phyloP scores from a whole-genome alignment of 495 filamentous ascomycete species.

The Daldinia loculata region DNA sequence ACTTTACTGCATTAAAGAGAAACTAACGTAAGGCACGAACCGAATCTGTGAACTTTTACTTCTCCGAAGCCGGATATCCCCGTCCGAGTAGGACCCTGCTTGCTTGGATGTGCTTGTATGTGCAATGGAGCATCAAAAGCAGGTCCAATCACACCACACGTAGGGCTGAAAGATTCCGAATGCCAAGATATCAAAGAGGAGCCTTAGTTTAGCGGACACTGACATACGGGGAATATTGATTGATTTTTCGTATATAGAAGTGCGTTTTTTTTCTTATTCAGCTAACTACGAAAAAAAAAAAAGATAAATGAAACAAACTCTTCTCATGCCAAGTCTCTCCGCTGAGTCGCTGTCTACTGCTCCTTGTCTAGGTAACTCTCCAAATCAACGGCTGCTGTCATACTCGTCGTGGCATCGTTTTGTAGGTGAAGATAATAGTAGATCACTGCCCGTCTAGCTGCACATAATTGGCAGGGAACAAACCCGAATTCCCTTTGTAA shows the following conservation, averaged over 20 bases:
- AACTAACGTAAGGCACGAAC: conserved; percentile 1
- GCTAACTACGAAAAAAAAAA: conserved; percentile 25
- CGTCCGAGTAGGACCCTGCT: not conserved
- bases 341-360: conserved; percentile 1
- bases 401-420: conserved; percentile 4
- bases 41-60: not conserved
- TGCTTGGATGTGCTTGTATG: not conserved
- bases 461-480: conserved; percentile 94
- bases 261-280: conserved; percentile 25
- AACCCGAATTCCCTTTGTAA: conserved; percentile 77
- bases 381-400: conserved; percentile 25
- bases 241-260: conserved; percentile 1
- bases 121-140: conserved; percentile 17
- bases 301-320: conserved; percentile 10
- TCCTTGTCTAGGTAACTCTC: conserved; percentile 24
- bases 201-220: not conserved
- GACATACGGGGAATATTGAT: not conserved
- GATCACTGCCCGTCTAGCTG: conserved; percentile 64
- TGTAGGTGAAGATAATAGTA: conserved; percentile 5
- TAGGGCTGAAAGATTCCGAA: conserved; percentile 36
- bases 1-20: not conserved
- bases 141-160: conserved; percentile 23
- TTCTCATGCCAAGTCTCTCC: conserved; percentile 17
- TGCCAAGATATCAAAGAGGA: conserved; percentile 12
- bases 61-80: not conserved